A percentile compares a stretch with the other conserved stretches of the same genome.
These are phyloP conservation scores for Lachancea sp. DNA, from an alignment of 805 yeast genomes.

Conservation along the genomic window DNA sequence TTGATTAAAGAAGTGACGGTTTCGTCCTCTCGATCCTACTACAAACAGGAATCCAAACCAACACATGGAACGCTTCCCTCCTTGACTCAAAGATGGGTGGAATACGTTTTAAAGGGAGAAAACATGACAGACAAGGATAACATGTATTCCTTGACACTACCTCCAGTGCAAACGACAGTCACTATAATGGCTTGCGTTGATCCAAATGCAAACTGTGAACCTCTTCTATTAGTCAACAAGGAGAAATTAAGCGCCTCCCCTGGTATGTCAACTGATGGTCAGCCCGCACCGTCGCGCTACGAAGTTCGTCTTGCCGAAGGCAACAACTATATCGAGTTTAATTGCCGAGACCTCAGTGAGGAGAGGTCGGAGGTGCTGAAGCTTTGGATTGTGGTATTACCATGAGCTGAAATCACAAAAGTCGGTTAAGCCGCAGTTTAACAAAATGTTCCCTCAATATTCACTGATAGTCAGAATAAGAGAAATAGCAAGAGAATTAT, in stretches of 20 bases:
- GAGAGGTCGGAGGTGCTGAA: conserved; percentile 21
- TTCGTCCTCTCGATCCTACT: conserved; percentile 23
- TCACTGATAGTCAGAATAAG: too few relatives aligned
- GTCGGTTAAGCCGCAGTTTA: too few relatives aligned
- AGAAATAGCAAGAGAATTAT: too few relatives aligned
- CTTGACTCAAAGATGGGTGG: conserved; percentile 28
- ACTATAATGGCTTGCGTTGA: conserved; percentile 21
- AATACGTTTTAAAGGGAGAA: conserved; percentile 25
- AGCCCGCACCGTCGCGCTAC: conserved; percentile 16
- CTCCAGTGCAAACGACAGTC: conserved; percentile 28
- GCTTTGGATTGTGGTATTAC: conserved; percentile 31
- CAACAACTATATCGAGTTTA: conserved; percentile 25
- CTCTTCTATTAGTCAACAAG: conserved; percentile 20
- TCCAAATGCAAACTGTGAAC: neutral
- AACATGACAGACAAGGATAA: conserved; percentile 25
- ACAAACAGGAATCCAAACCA: conserved; percentile 28
- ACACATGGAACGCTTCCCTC: conserved; percentile 28
- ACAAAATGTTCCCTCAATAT: too few relatives aligned
- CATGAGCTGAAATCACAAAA: conserved; percentile 12
- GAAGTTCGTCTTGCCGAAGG: conserved; percentile 30
- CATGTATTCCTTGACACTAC: conserved; percentile 24
- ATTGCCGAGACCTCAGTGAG: conserved; percentile 15
- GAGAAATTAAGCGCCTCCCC: conserved; percentile 15
- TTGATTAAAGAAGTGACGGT: conserved; percentile 23
- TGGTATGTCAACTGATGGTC: conserved; percentile 3